Conservation (phyloP, 768 basidiomycete genomes). For the Naganishia antarctica region DNA sequence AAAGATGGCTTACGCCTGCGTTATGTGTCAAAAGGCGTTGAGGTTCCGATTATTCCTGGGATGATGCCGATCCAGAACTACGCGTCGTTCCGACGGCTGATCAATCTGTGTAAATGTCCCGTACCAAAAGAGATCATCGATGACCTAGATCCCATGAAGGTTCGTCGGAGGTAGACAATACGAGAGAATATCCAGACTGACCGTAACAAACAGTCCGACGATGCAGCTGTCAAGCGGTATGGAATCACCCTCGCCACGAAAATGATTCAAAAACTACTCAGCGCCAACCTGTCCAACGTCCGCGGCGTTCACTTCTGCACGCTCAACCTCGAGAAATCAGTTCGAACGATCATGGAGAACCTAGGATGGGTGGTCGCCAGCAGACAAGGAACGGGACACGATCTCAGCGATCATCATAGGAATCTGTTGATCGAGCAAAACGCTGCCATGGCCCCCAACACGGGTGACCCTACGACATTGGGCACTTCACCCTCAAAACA, state of each 20-base stretch:
- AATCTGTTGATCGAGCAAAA: constrained; percentile 47
- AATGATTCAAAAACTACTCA: constrained; percentile 65
- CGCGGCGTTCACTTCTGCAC: constrained; percentile 88
- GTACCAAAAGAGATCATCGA: constrained; percentile 66
- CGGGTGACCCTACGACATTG: constrained; percentile 11
- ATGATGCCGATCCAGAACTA: constrained; percentile 98
- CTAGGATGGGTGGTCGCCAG: constrained; percentile 60
- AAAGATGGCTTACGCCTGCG: no score
- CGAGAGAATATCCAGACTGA: no score
- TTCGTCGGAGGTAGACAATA: no score
- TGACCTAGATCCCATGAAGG: constrained; percentile 70
- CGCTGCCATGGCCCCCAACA: constrained; percentile 22
- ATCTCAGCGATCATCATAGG: constrained; percentile 30
- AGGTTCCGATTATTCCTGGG: constrained; percentile 84
- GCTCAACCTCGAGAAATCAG: constrained; percentile 92
- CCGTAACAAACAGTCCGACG: constrained; percentile 89
- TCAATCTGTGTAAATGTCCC: constrained; percentile 75
- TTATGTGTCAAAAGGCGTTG: constrained; percentile 63
- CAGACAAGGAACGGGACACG: neutral
- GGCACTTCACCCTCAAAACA: constrained; percentile 25
- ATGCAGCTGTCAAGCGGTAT: constrained; percentile 87
- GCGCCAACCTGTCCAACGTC: constrained; percentile 38
- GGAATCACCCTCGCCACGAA: constrained; percentile 79
- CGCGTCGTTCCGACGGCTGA: constrained; percentile 82
- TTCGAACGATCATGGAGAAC: constrained; percentile 73